Evolutionary conservation across 495 filamentous ascomycete species (phyloP), one percentile per base, ranked within the genome.

Genomic region (Hypomontagnella submonticulosa): DNA sequence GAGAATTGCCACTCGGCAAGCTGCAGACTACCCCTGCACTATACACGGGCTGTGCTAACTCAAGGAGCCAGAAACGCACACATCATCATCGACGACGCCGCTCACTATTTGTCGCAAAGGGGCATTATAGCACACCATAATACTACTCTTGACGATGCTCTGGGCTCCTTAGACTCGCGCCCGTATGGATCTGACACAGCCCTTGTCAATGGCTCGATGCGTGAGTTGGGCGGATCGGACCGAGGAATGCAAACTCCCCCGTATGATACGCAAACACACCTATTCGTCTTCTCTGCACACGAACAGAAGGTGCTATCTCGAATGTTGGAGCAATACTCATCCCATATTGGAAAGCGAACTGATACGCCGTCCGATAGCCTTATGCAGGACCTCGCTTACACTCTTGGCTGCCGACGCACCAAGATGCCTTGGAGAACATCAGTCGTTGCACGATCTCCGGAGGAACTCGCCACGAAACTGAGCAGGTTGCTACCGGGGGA

Each of bases 231-330:
- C 12, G 13, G 16, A 3, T 9, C 12, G 9, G 23, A 13, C 0
- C 34, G 27, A 6, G 52, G 36, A 11, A 9, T 53, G 5, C 23
- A 50, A 0, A 47, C 38, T 3, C 51, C 50, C 1, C 6, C 32
- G 41, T 49, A 54, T 57, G 43, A 57, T 38, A 56, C 56, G 33
- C 51, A 47, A 15, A 56, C 56, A 13, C 53, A 70, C 15, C 49
- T 73, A 3, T 74, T 72, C 51, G 63, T 70, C 1, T 72, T 70
- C 30, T 72, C 69, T 13, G 63, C 71, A 9, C 57, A 73, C 16
- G 64, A 73, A 41, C 66, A 71, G 44, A 66, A 60, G 15, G 66
- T 65, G 12, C 47, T 73, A 13, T 49, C 55, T 30, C 34, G 19
- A n/a, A 47, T 71, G 50, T 23, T 67, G n/a, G 27, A 58, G 20